Percentiles rank a stretch among this genome's conserved stretches.
phyloP scores from a whole-genome alignment of 2,329 filamentous ascomycete genomes.

The Juglanconis oblonga region DNA sequence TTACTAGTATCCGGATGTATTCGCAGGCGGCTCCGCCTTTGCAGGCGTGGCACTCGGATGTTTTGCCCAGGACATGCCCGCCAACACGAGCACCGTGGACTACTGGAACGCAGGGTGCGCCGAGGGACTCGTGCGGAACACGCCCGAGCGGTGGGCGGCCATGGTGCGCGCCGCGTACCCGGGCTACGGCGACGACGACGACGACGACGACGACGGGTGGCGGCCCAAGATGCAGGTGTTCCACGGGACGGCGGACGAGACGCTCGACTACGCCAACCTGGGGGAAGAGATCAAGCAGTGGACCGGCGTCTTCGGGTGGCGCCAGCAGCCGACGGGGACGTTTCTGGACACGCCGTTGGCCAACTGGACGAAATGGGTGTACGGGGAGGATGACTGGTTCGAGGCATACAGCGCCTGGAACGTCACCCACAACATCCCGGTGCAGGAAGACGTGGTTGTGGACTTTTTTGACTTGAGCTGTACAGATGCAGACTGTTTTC shows the following conservation, averaged over 20 bases:
- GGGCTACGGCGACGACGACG: constrained; percentile 38
- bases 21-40: constrained; percentile 47
- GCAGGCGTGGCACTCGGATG: constrained; percentile 45
- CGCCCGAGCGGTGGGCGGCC: constrained; percentile 31
- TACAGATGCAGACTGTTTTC: constrained; percentile 30
- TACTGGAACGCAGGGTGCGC: constrained; percentile 54
- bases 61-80: constrained; percentile 35
- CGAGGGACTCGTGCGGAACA: constrained; percentile 40
- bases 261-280: constrained; percentile 50
- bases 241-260: constrained; percentile 52
- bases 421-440: constrained; percentile 37
- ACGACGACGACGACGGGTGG: constrained; percentile 38
- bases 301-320: constrained; percentile 38
- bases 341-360: constrained; percentile 31
- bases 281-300: constrained; percentile 54
- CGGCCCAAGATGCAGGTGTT: constrained; percentile 56
- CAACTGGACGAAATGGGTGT: constrained; percentile 36
- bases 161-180: constrained; percentile 43
- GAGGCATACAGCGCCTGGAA: constrained; percentile 37
- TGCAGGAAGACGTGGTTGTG: constrained; percentile 35
- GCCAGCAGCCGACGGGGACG: constrained; percentile 26
- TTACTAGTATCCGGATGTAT: constrained; percentile 46
- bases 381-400: constrained; percentile 34
- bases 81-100: constrained; percentile 26
- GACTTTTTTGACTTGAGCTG: constrained; percentile 36